phyloP scores from a whole-genome alignment of 371 early-diverging fungal genomes.

The Nematocida ironsii region DNA sequence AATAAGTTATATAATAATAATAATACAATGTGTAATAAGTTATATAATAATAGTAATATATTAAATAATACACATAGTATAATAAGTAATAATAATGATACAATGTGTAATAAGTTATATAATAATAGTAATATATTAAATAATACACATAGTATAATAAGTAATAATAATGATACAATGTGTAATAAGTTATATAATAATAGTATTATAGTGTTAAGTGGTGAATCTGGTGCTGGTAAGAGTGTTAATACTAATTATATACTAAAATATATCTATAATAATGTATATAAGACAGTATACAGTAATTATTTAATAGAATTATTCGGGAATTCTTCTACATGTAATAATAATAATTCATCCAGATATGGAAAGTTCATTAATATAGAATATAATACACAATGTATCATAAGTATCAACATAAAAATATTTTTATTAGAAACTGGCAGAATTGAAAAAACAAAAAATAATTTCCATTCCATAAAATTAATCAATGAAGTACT shows the following conservation, averaged over 20 bases:
- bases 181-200: too few species aligned
- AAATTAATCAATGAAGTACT: background rate
- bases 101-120: too few species aligned
- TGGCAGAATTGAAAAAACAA: slow-evolving; percentile 73
- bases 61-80: background rate
- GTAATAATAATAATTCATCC: slow-evolving; percentile 74
- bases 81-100: too few species aligned
- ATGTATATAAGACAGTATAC: slow-evolving; percentile 23
- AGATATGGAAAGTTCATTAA: slow-evolving; percentile 79
- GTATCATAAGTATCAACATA: slow-evolving; percentile 78
- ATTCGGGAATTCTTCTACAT: slow-evolving; percentile 76
- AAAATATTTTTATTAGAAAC: slow-evolving; percentile 81
- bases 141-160: too few species aligned
- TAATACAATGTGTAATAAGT: too few species aligned
- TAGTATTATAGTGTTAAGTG: slow-evolving; percentile 64
- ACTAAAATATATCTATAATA: slow-evolving; percentile 62
- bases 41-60: too few species aligned
- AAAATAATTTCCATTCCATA: slow-evolving; percentile 78
- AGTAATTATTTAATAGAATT: slow-evolving; percentile 72
- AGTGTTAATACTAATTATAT: slow-evolving; percentile 68
- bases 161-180: too few species aligned
- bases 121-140: too few species aligned
- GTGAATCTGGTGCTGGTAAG: slow-evolving; percentile 70
- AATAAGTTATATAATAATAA: too few species aligned
- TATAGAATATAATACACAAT: slow-evolving; percentile 79